Conservation (phyloP, 1,284 basidiomycete genomes). For the Trichosporon coremiiforme region DNA sequence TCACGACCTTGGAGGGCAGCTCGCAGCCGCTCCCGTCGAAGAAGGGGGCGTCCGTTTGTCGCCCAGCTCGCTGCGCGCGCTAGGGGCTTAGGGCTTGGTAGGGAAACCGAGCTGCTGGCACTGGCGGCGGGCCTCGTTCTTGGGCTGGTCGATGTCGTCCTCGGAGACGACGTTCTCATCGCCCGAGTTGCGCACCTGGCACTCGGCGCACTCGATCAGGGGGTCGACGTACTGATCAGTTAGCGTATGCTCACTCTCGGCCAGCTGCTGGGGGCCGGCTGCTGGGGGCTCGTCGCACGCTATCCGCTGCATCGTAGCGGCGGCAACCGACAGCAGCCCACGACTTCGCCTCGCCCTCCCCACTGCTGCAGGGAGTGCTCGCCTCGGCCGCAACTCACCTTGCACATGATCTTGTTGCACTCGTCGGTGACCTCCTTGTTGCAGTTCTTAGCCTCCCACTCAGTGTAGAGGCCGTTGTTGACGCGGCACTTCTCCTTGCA, state of each 20-base stretch:
- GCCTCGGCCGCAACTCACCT: slow-evolving; percentile 8
- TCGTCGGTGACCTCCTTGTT: slow-evolving; percentile 12
- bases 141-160: not conserved
- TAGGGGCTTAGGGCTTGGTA: not conserved
- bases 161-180: not conserved
- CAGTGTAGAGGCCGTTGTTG: not conserved
- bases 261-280: no score
- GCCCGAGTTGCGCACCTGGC: not conserved
- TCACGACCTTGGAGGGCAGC: no score
- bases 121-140: not conserved
- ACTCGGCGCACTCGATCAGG: not conserved
- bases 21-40: no score
- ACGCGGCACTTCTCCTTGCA: not conserved
- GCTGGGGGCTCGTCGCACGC: no score
- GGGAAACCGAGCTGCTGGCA: not conserved
- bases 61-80: not conserved
- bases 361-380: no score
- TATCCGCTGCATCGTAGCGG: no score
- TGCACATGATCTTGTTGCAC: slow-evolving; percentile 8
- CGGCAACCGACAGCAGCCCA: no score
- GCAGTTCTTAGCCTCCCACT: slow-evolving; percentile 4
- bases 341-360: no score
- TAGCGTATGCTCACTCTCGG: no score
- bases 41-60: no score
- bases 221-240: slow-evolving; percentile 14